phyloP scores from a whole-genome alignment of 2,329 filamentous ascomycete species.

The Magnaporthales sp. region DNA sequence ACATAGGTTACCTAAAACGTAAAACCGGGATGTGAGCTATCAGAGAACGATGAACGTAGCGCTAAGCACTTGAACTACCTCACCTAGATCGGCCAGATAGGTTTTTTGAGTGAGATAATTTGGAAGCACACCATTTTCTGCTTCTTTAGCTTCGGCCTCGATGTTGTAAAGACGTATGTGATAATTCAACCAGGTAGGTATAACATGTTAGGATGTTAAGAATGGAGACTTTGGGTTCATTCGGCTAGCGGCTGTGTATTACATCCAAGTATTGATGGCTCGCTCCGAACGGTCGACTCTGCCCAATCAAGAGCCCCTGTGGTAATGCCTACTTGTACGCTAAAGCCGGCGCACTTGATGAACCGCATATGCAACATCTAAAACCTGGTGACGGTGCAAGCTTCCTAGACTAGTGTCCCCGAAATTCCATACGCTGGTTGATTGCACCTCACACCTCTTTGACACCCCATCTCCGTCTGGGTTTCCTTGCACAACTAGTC shows the following conservation, averaged over 20 bases:
- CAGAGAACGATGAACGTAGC: neutral
- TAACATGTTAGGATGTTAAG: no score
- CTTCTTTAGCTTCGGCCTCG: no score
- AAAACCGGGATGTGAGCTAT: neutral
- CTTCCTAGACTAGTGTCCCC: neutral
- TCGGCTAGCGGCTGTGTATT: no score
- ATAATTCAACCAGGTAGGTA: no score
- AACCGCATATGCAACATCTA: neutral
- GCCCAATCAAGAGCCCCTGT: neutral
- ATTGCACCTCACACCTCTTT: neutral
- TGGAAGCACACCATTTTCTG: no score
- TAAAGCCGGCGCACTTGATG: neutral
- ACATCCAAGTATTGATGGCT: no score
- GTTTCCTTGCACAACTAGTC: neutral
- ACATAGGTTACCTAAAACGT: neutral
- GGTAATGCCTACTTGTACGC: neutral
- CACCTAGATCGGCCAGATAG: no score
- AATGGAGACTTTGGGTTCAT: no score
- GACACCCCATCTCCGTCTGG: neutral
- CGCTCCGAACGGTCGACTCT: neutral
- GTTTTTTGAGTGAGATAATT: no score
- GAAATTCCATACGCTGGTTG: neutral
- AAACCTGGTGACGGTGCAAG: neutral
- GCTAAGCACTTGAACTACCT: neutral
- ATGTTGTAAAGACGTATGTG: no score